Conservation (phyloP, 1,284 basidiomycete genomes). For the Cryptococcus sp. region DNA sequence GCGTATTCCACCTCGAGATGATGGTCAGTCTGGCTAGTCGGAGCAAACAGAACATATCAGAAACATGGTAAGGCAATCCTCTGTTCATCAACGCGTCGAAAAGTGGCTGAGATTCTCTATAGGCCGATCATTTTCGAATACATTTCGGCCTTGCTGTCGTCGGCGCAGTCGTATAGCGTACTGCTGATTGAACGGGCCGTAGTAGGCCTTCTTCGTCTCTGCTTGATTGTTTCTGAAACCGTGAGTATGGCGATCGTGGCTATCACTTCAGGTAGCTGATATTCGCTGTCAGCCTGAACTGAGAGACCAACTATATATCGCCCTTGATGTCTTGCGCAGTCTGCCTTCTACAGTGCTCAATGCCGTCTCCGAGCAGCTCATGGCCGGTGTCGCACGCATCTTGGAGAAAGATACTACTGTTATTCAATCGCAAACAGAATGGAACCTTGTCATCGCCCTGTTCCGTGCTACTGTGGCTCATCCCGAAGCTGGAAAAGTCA, state of each 20-base stretch:
- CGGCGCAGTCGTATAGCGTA: slow-evolving; percentile 78
- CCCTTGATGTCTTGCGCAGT: slow-evolving; percentile 83
- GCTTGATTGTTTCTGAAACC: slow-evolving; percentile 73
- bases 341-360: slow-evolving; percentile 75
- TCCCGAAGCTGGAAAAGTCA: slow-evolving; percentile 81
- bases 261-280: not conserved
- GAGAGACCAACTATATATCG: slow-evolving; percentile 89
- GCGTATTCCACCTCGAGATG: slow-evolving; percentile 89
- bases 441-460: slow-evolving; percentile 90
- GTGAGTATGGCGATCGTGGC: slow-evolving; percentile 55
- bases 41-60: slow-evolving; percentile 72
- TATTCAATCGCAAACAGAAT: slow-evolving; percentile 86
- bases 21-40: slow-evolving; percentile 85
- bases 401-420: slow-evolving; percentile 72
- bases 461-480: slow-evolving; percentile 82
- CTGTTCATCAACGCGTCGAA: not conserved
- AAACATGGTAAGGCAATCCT: slow-evolving; percentile 71
- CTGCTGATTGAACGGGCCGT: slow-evolving; percentile 94
- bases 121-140: slow-evolving; percentile 94
- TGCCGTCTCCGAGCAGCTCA: slow-evolving; percentile 85
- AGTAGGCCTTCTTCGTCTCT: slow-evolving; percentile 79
- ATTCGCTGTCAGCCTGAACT: slow-evolving; percentile 60
- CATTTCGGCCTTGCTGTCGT: slow-evolving; percentile 73
- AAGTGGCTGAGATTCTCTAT: not conserved
- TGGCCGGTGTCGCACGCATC: slow-evolving; percentile 77